These are phyloP conservation scores for Diaporthe capsici DNA, from an alignment of 2,329 filamentous ascomycete genomes.

Conservation along the genomic window DNA sequence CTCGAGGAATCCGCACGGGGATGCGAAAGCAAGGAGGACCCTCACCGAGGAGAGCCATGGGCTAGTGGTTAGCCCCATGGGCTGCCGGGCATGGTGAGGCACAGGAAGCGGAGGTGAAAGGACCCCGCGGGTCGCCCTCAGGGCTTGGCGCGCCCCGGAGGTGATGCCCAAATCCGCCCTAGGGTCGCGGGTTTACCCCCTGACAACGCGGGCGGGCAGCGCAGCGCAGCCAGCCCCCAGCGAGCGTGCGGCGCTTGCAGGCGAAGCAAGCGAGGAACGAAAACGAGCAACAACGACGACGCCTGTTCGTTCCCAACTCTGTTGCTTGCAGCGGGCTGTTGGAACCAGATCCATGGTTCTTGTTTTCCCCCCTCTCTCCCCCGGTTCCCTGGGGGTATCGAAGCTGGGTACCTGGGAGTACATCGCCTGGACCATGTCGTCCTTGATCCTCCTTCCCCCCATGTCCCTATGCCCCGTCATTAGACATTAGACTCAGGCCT, in stretches of 20 bases:
- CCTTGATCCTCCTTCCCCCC: neutral
- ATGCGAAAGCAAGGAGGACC: neutral
- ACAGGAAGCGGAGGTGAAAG: constrained; percentile 25
- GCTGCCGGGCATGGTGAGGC: constrained; percentile 13
- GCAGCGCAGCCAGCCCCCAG: neutral
- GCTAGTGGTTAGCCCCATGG: neutral
- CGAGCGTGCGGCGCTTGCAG: constrained; percentile 26
- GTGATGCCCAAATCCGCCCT: constrained; percentile 28
- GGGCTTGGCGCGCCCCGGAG: constrained; percentile 23
- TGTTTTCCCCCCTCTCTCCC: too few relatives aligned
- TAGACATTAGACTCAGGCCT: neutral
- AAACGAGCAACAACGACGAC: constrained; percentile 2
- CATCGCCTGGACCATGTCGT: neutral
- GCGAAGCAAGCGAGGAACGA: neutral
- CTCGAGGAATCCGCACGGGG: neutral
- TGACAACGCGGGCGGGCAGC: neutral
- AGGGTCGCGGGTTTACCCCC: constrained; percentile 1
- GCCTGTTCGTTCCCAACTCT: neutral
- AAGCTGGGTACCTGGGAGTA: constrained; percentile 12
- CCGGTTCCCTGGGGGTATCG: neutral
- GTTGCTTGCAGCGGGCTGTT: constrained; percentile 4
- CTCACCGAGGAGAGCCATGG: constrained; percentile 9
- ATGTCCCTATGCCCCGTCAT: neutral
- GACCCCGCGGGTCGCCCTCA: constrained; percentile 16
- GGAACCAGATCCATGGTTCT: constrained; percentile 23